Base-by-base conservation (phyloP, 768 basidiomycete genomes). In the Leccinum subtestaceum region DNA sequence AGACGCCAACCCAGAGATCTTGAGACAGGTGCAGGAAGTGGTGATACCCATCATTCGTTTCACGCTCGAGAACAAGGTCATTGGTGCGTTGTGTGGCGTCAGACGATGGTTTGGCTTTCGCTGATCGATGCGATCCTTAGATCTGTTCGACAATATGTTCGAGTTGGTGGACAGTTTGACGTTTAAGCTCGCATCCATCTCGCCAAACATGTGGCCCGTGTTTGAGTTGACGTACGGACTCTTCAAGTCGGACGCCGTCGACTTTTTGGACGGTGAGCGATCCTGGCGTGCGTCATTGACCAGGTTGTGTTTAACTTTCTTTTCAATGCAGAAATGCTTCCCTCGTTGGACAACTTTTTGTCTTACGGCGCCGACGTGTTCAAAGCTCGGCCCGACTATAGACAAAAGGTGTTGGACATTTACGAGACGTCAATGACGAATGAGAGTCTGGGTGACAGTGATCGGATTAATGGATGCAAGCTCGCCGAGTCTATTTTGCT, bases 121-220 rank as follows among this genome's bases (percentile, higher is more conserved):
- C 57, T 53, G 11, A 43, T 8, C 43, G 10, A 12, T 45, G 10
- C 65, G 10, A 36, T 32, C 5, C 2, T 11, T 31, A 91, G 93
- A 96, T 67, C 76, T 95, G 46, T 88, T 91, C 67, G 93, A 94
- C 73, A 89, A 91, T 69, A 84, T 91, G 78, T 94, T 88, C 70
- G 91, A 93, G 63, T 75, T 95, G 53, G 84, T 93, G 52, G 94
- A 95, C 66, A 88, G 80, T 61, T 75, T 95, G 58, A 92, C 92
- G 0, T 95, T 91, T 81, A 91, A 86, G 72, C 80, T 88, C 57
- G 84, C 85, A 61, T 71, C 80, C 55, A 87, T 96, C 66, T 84
- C 89, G 40, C 86, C 89, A 0, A 82, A 79, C 64, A 88, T 95
- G 88, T 95, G 93, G 94, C 86, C 84, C 10, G 80, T 95, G 36